Percentiles rank a stretch among this genome's conserved stretches.
Conservation (phyloP, 164 flowering plant species). For the Umbellularia californica region DNA sequence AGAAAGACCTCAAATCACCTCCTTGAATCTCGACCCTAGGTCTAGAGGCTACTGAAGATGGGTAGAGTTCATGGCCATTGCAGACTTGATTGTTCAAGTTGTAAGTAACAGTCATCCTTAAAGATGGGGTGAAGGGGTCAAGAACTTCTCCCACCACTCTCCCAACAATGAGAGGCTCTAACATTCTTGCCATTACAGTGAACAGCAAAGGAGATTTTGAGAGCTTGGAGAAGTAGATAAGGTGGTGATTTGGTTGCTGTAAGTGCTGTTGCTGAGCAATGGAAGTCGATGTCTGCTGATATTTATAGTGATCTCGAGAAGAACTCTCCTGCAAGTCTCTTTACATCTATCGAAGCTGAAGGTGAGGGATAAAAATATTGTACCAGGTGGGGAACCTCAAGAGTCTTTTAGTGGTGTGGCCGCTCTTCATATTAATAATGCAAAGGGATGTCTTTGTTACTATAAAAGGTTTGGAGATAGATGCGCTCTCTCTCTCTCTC, state of each 20-base stretch:
- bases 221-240: not conserved
- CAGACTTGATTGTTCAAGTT: conserved; percentile 40
- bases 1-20: conserved; percentile 57
- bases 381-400: conserved; percentile 16
- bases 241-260: conserved; percentile 4
- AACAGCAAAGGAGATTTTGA: not conserved
- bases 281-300: conserved; percentile 16
- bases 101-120: conserved; percentile 48
- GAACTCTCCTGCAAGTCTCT: not conserved
- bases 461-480: not conserved
- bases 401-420: not conserved
- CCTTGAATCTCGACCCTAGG: conserved; percentile 58
- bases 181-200: conserved; percentile 30
- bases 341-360: conserved; percentile 6
- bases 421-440: not conserved
- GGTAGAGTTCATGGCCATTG: conserved; percentile 60
- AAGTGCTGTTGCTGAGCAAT: conserved; percentile 21
- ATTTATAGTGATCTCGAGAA: conserved; percentile 17
- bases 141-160: conserved; percentile 60
- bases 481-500: not conserved
- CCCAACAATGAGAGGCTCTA: conserved; percentile 49
- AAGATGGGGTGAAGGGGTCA: conserved; percentile 34
- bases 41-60: conserved; percentile 41
- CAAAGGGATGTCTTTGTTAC: not conserved
- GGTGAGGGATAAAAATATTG: not conserved